A percentile compares a stretch with the other conserved stretches of the same genome.
Evolutionary conservation across 495 filamentous ascomycete species (phyloP).

Genomic region (Xylaria sp.): DNA sequence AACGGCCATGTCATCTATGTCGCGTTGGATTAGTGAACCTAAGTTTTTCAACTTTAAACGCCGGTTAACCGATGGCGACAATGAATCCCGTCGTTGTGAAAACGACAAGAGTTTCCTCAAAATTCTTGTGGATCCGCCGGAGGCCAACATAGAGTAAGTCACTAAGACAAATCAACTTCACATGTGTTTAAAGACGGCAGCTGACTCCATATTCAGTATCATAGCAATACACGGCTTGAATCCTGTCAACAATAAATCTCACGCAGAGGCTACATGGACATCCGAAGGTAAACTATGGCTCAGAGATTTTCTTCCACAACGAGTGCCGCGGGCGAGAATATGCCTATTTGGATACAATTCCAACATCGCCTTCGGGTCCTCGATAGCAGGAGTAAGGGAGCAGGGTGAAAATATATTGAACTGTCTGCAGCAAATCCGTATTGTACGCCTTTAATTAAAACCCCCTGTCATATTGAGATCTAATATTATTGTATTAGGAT

Average conservation of each 20-base stretch:
- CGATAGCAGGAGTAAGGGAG: slow-evolving; percentile 41
- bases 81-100: background rate
- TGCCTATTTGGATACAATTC: slow-evolving; percentile 50
- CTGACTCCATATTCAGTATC: slow-evolving; percentile 41
- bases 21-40: too few relatives aligned
- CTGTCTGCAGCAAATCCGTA: slow-evolving; percentile 26
- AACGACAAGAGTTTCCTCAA: background rate
- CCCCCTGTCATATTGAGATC: background rate
- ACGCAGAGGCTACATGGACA: slow-evolving; percentile 37
- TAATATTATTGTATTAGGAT: background rate
- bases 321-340: slow-evolving; percentile 43
- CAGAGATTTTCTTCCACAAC: slow-evolving; percentile 45
- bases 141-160: background rate
- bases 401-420: slow-evolving; percentile 43
- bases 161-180: background rate
- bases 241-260: slow-evolving; percentile 43
- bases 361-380: slow-evolving; percentile 41
- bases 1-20: too few relatives aligned
- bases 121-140: background rate
- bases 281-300: slow-evolving; percentile 43
- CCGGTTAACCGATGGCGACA: too few relatives aligned
- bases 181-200: background rate
- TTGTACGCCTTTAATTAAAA: background rate
- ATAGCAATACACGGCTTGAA: slow-evolving; percentile 58
- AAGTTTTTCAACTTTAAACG: too few relatives aligned